Percentiles rank a stretch among this genome's conserved stretches.
Evolutionary conservation across 1,284 basidiomycete genomes (phyloP).

Genomic region (Pholiota adiposa): DNA sequence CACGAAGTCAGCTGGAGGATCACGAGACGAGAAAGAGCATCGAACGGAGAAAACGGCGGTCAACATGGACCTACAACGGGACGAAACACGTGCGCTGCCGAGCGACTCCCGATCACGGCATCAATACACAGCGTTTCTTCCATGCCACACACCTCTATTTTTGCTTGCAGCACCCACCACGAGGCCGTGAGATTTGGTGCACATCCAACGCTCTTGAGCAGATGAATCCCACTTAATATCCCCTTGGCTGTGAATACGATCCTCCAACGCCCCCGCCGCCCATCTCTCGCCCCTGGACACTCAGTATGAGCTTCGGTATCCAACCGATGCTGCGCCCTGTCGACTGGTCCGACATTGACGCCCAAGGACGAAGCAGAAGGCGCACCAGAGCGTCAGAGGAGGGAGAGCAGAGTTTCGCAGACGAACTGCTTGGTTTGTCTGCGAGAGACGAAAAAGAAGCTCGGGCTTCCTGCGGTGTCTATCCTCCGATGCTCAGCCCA

Average conservation of each 20-base stretch:
- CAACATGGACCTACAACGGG: slow-evolving; percentile 32
- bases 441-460: slow-evolving; percentile 17
- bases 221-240: slow-evolving; percentile 5
- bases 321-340: slow-evolving; percentile 26
- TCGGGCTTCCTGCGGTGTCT: slow-evolving; percentile 20
- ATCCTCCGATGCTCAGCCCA: slow-evolving; percentile 26
- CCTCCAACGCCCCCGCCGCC: slow-evolving; percentile 2
- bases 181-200: slow-evolving; percentile 18
- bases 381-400: slow-evolving; percentile 20
- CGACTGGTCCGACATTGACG: slow-evolving; percentile 28
- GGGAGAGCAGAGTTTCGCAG: neutral
- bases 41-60: neutral
- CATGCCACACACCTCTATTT: slow-evolving; percentile 9
- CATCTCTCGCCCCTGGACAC: neutral
- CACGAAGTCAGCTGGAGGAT: too few species aligned
- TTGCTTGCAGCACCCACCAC: slow-evolving; percentile 14
- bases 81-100: slow-evolving; percentile 21
- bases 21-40: too few species aligned
- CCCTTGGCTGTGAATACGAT: slow-evolving; percentile 7
- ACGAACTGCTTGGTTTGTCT: slow-evolving; percentile 5
- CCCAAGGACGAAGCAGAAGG: slow-evolving; percentile 18
- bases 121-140: slow-evolving; percentile 4
- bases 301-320: slow-evolving; percentile 19
- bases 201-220: neutral
- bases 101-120: slow-evolving; percentile 11